Conservation (phyloP, 257 asterid species). For the Nemophila menziesii region DNA sequence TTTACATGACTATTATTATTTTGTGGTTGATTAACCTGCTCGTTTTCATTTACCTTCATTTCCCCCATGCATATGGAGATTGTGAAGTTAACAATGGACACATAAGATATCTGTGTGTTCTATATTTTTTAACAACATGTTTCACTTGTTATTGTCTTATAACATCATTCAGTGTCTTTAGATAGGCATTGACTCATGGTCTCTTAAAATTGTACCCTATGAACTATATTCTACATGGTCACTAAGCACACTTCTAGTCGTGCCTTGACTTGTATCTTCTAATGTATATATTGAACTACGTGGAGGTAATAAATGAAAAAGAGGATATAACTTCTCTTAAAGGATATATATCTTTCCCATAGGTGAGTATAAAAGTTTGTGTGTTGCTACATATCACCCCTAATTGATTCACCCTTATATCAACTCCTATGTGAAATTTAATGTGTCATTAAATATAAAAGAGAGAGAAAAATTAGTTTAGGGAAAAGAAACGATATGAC, state of each 20-base stretch:
- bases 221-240: slow-evolving; percentile 74
- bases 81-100: slow-evolving; percentile 63
- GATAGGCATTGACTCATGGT: slow-evolving; percentile 83
- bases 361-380: slow-evolving; percentile 74
- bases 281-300: slow-evolving; percentile 48
- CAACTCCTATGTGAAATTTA: too few relatives aligned
- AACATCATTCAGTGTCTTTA: slow-evolving; percentile 53
- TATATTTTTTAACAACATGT: slow-evolving; percentile 23
- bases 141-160: slow-evolving; percentile 37
- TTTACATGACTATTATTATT: slow-evolving; percentile 31
- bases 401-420: too few relatives aligned
- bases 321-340: slow-evolving; percentile 66
- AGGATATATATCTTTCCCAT: slow-evolving; percentile 72
- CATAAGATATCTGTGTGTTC: slow-evolving; percentile 43
- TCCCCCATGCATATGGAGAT: slow-evolving; percentile 71
- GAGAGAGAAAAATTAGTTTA: too few relatives aligned
- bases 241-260: slow-evolving; percentile 41
- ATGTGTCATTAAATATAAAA: too few relatives aligned
- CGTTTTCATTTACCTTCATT: slow-evolving; percentile 23
- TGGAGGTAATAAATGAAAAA: slow-evolving; percentile 61
- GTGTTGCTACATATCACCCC: too few relatives aligned
- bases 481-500: too few relatives aligned
- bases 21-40: slow-evolving; percentile 18
- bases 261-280: slow-evolving; percentile 20
- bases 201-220: slow-evolving; percentile 66